Evolutionary conservation across 495 filamentous ascomycete genomes (phyloP), one percentile per base, ranked within the genome.

Genomic region (Filosporella fistucella): DNA sequence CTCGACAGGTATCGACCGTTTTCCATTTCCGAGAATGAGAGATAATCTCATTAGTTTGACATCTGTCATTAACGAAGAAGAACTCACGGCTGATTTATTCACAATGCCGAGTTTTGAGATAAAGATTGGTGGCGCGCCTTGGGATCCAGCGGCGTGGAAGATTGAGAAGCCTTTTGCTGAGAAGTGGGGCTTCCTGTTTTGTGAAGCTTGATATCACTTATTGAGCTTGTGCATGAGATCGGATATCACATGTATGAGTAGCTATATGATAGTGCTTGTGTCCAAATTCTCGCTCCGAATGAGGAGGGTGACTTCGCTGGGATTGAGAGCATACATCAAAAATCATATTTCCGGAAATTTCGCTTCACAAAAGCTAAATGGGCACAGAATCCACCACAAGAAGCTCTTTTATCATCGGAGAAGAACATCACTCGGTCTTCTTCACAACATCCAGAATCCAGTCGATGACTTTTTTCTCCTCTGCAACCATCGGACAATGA

Each of bases 401-500:
- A 8, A 37, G 34, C 16, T 9, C 17, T 17, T 37, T 37, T 16
- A 37, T 8, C 34, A 37, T 37, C 9, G 16, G 17, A 17, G n/a
- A 9, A 37, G 7, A 37, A 37, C 9, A 42, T 8, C 39, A 25
- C 39, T 26, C 24, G 16, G 10, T 6, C 22, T 47, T 47, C 29
- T 18, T 28, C 22, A 10, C 32, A 22, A 47, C 18, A 18, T 39
- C 23, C 45, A 47, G 17, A 30, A 47, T 23, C 45, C 45, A 47
- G 7, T 38, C 45, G 39, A 47, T 20, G 5, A 54, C 45, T 39
- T 50, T 36, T 20, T 61, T 29, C 9, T 46, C 46, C 17, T 22
- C 25, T 5, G 32, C 57, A 10, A 49, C 23, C 42, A 20, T 48
- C 13, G 64, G 65, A 16, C 48, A 54, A 49, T 68, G 64, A 1